Percentiles rank a stretch among this genome's conserved stretches.
Conservation (phyloP, 2,329 filamentous ascomycete species). For the Alternaria gaisen region DNA sequence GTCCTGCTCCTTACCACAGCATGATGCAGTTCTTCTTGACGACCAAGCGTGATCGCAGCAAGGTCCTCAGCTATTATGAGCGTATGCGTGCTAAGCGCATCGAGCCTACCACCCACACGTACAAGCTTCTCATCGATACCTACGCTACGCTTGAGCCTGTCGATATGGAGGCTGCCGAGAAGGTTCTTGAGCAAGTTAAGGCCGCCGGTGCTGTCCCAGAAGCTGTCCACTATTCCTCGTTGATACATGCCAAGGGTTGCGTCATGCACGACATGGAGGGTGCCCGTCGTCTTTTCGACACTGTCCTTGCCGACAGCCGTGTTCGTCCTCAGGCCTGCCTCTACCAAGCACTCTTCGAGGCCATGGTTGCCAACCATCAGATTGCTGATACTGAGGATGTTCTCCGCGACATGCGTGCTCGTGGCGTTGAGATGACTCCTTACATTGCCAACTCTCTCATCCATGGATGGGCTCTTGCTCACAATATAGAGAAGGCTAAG, state of each 20-base stretch:
- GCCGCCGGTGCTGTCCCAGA: slow-evolving; percentile 79
- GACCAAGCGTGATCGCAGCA: slow-evolving; percentile 93
- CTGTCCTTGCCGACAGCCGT: slow-evolving; percentile 72
- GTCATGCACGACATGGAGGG: slow-evolving; percentile 90
- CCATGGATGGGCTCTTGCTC: slow-evolving; percentile 90
- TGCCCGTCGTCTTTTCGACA: slow-evolving; percentile 82
- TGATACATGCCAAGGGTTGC: slow-evolving; percentile 96
- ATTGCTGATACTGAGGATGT: slow-evolving; percentile 76
- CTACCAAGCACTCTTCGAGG: slow-evolving; percentile 96
- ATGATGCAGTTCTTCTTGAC: slow-evolving; percentile 99
- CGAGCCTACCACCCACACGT: slow-evolving; percentile 91
- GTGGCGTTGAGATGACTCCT: slow-evolving; percentile 84
- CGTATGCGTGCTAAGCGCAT: slow-evolving; percentile 91
- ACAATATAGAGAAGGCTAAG: slow-evolving; percentile 80
- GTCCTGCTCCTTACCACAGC: slow-evolving; percentile 96
- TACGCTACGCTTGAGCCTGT: slow-evolving; percentile 93
- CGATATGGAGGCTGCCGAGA: slow-evolving; percentile 86
- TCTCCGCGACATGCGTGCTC: slow-evolving; percentile 76
- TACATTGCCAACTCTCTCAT: slow-evolving; percentile 99
- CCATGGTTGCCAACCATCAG: slow-evolving; percentile 93
- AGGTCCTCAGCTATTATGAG: slow-evolving; percentile 94
- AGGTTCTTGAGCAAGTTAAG: slow-evolving; percentile 80
- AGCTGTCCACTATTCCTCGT: slow-evolving; percentile 91
- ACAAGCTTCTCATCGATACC: slow-evolving; percentile 95
- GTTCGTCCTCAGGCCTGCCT: slow-evolving; percentile 82